Conservation (phyloP, 2,329 filamentous ascomycete genomes). For the Hyphodiscus sp. region DNA sequence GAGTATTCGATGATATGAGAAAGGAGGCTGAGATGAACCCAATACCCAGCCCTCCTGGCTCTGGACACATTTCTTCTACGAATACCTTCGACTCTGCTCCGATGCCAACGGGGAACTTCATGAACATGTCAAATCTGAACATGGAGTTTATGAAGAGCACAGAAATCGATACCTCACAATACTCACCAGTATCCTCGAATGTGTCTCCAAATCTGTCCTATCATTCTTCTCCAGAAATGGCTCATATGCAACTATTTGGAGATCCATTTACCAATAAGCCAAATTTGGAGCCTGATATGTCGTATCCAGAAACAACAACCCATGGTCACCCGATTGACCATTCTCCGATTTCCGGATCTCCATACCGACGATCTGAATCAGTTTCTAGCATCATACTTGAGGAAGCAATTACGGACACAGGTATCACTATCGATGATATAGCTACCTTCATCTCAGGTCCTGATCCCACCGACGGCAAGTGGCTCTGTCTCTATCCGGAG, state of each 20-base stretch:
- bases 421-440: constrained; percentile 81
- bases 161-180: constrained; percentile 19
- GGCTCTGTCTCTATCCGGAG: constrained; percentile 67
- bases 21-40: constrained; percentile 46
- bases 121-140: constrained; percentile 43
- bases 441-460: constrained; percentile 67
- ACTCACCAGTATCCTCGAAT: constrained; percentile 24
- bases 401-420: constrained; percentile 67
- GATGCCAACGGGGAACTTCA: constrained; percentile 50
- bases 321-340: constrained; percentile 12
- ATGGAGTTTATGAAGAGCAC: constrained; percentile 37
- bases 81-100: constrained; percentile 44
- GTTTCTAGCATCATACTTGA: constrained; percentile 56
- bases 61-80: constrained; percentile 39
- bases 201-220: constrained; percentile 45
- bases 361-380: constrained; percentile 53
- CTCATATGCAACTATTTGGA: constrained; percentile 39
- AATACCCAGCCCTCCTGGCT: constrained; percentile 51
- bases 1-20: constrained; percentile 53
- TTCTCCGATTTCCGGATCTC: constrained; percentile 20
- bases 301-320: constrained; percentile 15
- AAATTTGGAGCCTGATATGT: constrained; percentile 30
- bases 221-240: constrained; percentile 44
- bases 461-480: constrained; percentile 68
- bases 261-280: constrained; percentile 39